phyloP scores from a whole-genome alignment of 202 grass and related monocot species.

The Carex arenaria region DNA sequence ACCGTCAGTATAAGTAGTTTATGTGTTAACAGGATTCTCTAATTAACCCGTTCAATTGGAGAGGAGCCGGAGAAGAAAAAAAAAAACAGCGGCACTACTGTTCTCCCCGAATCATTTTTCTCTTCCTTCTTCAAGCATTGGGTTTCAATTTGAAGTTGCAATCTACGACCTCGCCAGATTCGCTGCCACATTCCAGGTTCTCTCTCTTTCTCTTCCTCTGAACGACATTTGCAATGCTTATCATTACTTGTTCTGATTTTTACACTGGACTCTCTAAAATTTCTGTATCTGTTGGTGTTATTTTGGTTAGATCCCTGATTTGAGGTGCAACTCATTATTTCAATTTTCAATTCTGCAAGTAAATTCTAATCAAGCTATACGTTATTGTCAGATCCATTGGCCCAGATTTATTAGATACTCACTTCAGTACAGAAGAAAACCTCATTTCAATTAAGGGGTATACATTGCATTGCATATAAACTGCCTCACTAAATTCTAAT shows the following conservation, averaged over 20 bases:
- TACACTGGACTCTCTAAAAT: neutral
- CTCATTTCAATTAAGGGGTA: neutral
- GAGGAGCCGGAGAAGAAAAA: too few species aligned
- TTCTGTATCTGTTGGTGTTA: neutral
- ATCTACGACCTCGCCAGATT: neutral
- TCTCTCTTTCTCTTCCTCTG: neutral
- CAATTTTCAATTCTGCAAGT: neutral
- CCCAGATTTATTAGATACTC: neutral
- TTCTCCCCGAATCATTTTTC: neutral
- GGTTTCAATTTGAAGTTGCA: neutral
- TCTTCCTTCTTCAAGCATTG: neutral
- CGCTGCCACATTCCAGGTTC: slow-evolving; percentile 9
- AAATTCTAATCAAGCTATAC: neutral
- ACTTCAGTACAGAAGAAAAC: neutral
- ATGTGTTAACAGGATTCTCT: too few species aligned
- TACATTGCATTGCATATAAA: neutral
- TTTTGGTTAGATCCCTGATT: neutral
- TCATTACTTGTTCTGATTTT: neutral
- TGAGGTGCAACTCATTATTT: neutral
- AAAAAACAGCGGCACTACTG: slow-evolving; percentile 11
- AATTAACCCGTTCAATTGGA: neutral
- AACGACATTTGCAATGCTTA: neutral
- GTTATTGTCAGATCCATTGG: slow-evolving; percentile 11
- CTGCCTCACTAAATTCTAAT: neutral
- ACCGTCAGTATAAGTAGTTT: too few species aligned